Percentiles rank a stretch among this genome's conserved stretches.
Conservation (phyloP, 352 stramenopile genomes). For the Globisporangium radiosum region DNA sequence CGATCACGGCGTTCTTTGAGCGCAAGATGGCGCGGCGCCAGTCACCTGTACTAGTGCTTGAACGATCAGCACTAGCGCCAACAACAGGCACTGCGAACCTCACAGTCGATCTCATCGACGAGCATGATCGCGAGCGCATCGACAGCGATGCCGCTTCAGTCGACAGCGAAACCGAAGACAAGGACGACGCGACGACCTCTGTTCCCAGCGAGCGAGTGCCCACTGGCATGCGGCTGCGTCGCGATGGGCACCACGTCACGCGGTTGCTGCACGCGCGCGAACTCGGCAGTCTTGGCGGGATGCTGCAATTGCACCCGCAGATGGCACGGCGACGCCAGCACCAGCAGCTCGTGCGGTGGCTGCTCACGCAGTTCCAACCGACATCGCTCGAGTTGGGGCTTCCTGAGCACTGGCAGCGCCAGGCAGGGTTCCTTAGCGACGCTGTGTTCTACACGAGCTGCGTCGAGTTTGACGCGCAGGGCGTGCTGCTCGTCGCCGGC, state of each 20-base stretch:
- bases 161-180: no score
- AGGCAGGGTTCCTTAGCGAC: conserved; percentile 17
- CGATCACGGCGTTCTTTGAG: conserved; percentile 70
- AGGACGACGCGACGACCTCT: no score
- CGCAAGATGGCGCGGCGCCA: conserved; percentile 26
- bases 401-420: conserved; percentile 33
- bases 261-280: conserved; percentile 36
- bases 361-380: conserved; percentile 37
- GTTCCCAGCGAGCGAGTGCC: background rate
- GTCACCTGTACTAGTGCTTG: conserved; percentile 4
- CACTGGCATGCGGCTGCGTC: conserved; percentile 6
- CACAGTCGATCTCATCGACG: background rate
- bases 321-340: conserved; percentile 24
- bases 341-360: conserved; percentile 52
- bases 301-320: conserved; percentile 14
- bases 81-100: no score
- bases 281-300: conserved; percentile 16
- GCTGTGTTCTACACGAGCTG: conserved; percentile 53
- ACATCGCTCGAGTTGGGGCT: conserved; percentile 40
- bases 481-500: conserved; percentile 54
- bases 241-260: conserved; percentile 22
- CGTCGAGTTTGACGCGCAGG: conserved; percentile 61
- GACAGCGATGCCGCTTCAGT: background rate
- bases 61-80: background rate
- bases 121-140: background rate